A percentile compares a stretch with the other conserved stretches of the same genome.
phyloP scores from a whole-genome alignment of 208 protist genomes.

The Trypanosoma rangeli region DNA sequence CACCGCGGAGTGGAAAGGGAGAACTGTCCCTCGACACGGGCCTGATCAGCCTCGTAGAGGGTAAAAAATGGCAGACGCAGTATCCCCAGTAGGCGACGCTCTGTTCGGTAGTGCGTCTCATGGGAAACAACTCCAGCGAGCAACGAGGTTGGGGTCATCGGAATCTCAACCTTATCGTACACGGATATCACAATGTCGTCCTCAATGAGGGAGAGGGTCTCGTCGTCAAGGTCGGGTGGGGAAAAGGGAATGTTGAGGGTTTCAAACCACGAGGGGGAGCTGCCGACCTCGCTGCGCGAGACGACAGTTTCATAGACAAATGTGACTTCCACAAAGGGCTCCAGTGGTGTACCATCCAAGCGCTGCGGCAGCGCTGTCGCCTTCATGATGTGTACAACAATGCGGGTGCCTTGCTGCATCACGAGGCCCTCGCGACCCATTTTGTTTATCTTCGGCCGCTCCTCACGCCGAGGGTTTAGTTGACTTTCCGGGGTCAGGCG shows the following conservation, averaged over 20 bases:
- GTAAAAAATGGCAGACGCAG: conserved; percentile 78
- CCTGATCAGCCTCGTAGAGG: conserved; percentile 64
- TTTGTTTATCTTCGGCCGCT: conserved; percentile 56
- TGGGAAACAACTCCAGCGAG: conserved; percentile 55
- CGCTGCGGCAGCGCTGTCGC: conserved; percentile 62
- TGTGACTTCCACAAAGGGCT: conserved; percentile 71
- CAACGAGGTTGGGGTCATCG: conserved; percentile 41
- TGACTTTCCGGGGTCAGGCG: conserved; percentile 56
- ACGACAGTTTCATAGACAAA: conserved; percentile 78
- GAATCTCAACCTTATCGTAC: conserved; percentile 84
- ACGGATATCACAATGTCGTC: conserved; percentile 76
- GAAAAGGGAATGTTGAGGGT: conserved; percentile 79
- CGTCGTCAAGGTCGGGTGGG: conserved; percentile 81
- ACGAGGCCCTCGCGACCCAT: conserved; percentile 66
- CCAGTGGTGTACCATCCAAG: conserved; percentile 68
- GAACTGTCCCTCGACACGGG: conserved; percentile 73
- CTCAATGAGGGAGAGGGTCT: conserved; percentile 84
- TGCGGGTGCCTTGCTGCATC: conserved; percentile 54
- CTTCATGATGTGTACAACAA: conserved; percentile 87
- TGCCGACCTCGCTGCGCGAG: conserved; percentile 69
- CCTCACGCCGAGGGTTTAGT: conserved; percentile 75
- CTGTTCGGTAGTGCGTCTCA: conserved; percentile 84
- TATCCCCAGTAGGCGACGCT: conserved; percentile 75
- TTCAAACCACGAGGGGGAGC: conserved; percentile 78
- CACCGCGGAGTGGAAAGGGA: conserved; percentile 65